Base-by-base conservation (phyloP, 345 rosid genomes). In the Firmiana major region DNA sequence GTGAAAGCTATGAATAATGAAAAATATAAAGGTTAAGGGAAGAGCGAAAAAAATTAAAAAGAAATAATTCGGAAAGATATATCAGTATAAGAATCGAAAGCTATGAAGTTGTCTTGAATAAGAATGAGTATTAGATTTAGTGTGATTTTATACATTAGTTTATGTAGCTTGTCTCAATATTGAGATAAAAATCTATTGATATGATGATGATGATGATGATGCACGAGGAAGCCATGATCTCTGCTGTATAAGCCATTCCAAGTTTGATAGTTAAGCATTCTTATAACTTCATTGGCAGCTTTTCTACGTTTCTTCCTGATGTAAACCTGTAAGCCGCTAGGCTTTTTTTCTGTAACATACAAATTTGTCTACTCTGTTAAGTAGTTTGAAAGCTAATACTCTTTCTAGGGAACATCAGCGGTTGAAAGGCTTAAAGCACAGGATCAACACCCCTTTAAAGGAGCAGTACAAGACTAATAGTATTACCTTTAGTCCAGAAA, bases 231-330 rank as follows among this genome's bases (percentile, higher is more conserved):
- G 21, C 17, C n/a, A 63, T 40, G 15, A 19, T 36, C 24, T 38
- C 3, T 5, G 26, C 26, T 19, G 46, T 36, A 1, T 17, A 9
- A 21, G 15, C 15, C 49, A 73, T 12, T 21, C 22, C 21, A 17
- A 9, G 63, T 19, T 38, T 38, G 76, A 36, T 53, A 19, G 69
- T 8, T 22, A 2, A 58, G 63, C 2, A 31, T 24, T 58, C 16
- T 22, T 22, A 58, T 58, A 59, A 22, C 46, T 68, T 78, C 73
- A 66, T 75, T 57, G 36, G 72, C 79, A 82, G 63, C 15, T 76
- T 79, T 46, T 66, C 78, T 78, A 78, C 76, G 81, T 40, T 81
- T 26, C 28, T 69, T 13, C 70, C 3, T 34, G 38, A 69, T 17
- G 24, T 71, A 21, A 63, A 60, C 76, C 6, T 65, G 59, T 51